phyloP scores from a whole-genome alignment of 176 grass and related monocot genomes.

The Miscanthus lutarioriparius region DNA sequence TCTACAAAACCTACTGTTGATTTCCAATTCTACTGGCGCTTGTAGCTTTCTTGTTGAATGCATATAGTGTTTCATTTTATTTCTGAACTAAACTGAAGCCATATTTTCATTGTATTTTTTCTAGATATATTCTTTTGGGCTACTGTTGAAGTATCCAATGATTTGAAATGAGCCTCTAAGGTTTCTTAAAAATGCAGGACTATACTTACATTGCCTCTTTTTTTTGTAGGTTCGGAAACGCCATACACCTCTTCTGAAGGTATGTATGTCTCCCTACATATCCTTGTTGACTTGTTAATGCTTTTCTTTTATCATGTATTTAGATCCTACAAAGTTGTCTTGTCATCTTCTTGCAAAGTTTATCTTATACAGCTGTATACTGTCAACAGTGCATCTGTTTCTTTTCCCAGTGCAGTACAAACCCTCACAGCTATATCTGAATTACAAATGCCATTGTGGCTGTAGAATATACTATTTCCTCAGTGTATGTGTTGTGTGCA shows the following conservation, averaged over 20 bases:
- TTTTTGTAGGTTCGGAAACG: slow-evolving; percentile 68
- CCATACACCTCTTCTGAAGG: slow-evolving; percentile 95
- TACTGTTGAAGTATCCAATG: slow-evolving; percentile 3
- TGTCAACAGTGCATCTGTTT: background rate
- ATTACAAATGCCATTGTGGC: background rate
- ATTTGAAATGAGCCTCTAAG: background rate
- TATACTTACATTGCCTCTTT: slow-evolving; percentile 18
- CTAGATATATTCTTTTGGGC: background rate
- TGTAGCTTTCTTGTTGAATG: slow-evolving; percentile 8
- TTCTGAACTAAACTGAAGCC: slow-evolving; percentile 18
- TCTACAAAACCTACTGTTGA: background rate
- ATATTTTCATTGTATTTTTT: background rate
- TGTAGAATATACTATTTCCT: background rate
- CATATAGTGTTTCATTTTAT: slow-evolving; percentile 20
- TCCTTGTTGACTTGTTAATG: slow-evolving; percentile 5
- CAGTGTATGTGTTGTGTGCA: background rate
- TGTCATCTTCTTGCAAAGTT: background rate
- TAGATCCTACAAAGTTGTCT: background rate
- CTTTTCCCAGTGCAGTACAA: background rate
- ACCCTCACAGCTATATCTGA: background rate
- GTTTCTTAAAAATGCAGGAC: background rate
- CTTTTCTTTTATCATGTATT: slow-evolving; percentile 1
- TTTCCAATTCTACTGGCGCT: background rate
- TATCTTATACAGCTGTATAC: slow-evolving; percentile 11
- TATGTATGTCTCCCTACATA: slow-evolving; percentile 35